Base-by-base conservation (phyloP, 2,329 filamentous ascomycete genomes). In the Shiraia bambusicola region DNA sequence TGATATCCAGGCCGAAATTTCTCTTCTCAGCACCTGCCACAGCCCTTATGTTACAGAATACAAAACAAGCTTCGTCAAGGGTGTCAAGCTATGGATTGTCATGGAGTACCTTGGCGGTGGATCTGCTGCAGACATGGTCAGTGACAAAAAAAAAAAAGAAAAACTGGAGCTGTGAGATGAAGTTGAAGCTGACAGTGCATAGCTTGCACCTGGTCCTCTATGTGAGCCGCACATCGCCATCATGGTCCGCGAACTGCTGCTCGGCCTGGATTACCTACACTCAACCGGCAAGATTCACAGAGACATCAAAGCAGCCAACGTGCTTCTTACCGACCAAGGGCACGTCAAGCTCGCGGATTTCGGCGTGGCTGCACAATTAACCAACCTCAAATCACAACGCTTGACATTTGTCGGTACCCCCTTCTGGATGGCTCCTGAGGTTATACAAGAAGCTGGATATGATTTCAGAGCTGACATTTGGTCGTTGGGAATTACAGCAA, bases 341-440 rank as follows among this genome's bases (percentile, higher is more conserved):
- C 91, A 88, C 63, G 92, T 97, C 66, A 97, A 97, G 76, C 77
- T 97, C 55, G 92, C 92, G 28, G 92, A 98, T 71, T 98, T 98
- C 65, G 93, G 93, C 45, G 93, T 98, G 29, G 93, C 93, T 6
- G 92, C 93, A 22, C 93, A 98, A 69, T 77, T 98, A 59, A 95
- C 89, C 47, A 95, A 96, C 65, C 95, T 97, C 73, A 96, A 96
- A 71, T 96, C 92, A 2, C 90, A 96, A 69, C 83, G 93, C 40
- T 92, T 97, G 70, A 98, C 93, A 0, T 97, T 98, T 62, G 93
- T 98, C 14, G 93, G 93, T 14, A 54, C 51, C 2, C 92, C 92
- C 0, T 97, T 96, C 69, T 97, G 92, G 92, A 97, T 97, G 92
- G 92, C 92, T 3, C 92, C 92, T 6, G 92, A 97, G 72, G 92